Evolutionary conservation across 1,284 basidiomycete genomes (phyloP), one percentile per base, ranked within the genome.

Genomic region (Cutaneotrichosporon cavernicola): DNA sequence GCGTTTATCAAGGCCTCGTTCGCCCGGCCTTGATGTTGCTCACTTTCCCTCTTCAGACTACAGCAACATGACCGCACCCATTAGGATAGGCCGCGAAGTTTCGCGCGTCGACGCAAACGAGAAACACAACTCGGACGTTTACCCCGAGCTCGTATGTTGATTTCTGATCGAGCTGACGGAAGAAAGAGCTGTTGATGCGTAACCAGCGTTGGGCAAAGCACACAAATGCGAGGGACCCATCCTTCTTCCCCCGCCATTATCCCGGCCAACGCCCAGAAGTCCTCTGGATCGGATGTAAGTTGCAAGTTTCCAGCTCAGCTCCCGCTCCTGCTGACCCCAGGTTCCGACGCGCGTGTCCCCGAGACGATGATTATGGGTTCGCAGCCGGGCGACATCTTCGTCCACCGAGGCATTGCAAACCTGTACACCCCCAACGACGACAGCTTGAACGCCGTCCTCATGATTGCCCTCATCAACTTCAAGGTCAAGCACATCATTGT

Each of bases 401-500:
- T 75, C 18, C 74, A 77, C 56, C 73, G 77, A 11, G 77, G 77
- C 43, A 75, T 80, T 34, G 78, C 76, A 21, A 79, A 80, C 71
- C 68, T 74, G 2, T 80, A 79, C 62, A 70, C 73, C 10, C 77
- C 76, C 11, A 59, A 68, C n/a, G 78, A 80, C 69, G 78, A 77
- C 65, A 72, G 69, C n/a, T 63, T 77, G 56, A 80, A 80, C 61
- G 72, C 75, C 13, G 76, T 76, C 38, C 70, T 79, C 69, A 71
- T 73, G 69, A 78, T 80, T n/a, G 78, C 76, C 7, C 66, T 80
- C 31, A 71, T 73, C 58, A 79, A 79, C 65, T 78, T 79, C 72
- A 76, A 76, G 60, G 76, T 80, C 64, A 74, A 75, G 66, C 78
- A 80, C 65, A 78, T 80, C 47, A 75, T 80, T 26, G 72, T 79